Evolutionary conservation across 306 rosid genomes (phyloP).

Genomic region (Pueraria montana): DNA sequence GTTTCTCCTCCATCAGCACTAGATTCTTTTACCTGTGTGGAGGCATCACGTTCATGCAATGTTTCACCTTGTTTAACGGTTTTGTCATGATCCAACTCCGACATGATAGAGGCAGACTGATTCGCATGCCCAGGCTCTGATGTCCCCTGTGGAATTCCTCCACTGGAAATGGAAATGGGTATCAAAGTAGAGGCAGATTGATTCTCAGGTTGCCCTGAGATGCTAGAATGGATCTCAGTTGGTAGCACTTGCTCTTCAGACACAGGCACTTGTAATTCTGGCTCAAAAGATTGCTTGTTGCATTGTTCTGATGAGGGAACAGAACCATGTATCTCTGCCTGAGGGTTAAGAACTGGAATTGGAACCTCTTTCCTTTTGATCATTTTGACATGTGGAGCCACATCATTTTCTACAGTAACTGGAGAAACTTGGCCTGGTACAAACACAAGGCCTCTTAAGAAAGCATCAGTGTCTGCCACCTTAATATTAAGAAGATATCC

Average conservation of each 20-base stretch:
- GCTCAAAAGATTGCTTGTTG: constrained; percentile 50
- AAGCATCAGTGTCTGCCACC: constrained; percentile 53
- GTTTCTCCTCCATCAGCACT: constrained; percentile 39
- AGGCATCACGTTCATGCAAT: constrained; percentile 41
- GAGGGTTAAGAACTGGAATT: constrained; percentile 50
- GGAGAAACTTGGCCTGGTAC: constrained; percentile 58
- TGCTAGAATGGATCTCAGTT: constrained; percentile 31
- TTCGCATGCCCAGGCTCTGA: constrained; percentile 40
- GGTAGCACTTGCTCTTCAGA: constrained; percentile 41
- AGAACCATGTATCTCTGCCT: constrained; percentile 44
- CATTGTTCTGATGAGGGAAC: constrained; percentile 50
- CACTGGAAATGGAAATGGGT: constrained; percentile 31
- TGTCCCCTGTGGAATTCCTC: constrained; percentile 46
- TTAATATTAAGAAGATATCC: constrained; percentile 74
- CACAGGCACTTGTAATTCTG: constrained; percentile 31
- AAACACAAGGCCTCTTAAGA: constrained; percentile 68
- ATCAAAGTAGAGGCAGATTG: constrained; percentile 37
- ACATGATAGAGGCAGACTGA: constrained; percentile 34
- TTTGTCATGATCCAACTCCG: constrained; percentile 42
- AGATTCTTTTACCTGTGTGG: constrained; percentile 51
- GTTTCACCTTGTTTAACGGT: constrained; percentile 46
- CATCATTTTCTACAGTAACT: constrained; percentile 63
- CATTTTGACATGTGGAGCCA: constrained; percentile 66
- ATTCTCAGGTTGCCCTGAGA: constrained; percentile 36
- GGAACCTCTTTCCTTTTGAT: constrained; percentile 59